Conservation (phyloP, 139 green algal genomes). For the Edaphochlamys debaryana region DNA sequence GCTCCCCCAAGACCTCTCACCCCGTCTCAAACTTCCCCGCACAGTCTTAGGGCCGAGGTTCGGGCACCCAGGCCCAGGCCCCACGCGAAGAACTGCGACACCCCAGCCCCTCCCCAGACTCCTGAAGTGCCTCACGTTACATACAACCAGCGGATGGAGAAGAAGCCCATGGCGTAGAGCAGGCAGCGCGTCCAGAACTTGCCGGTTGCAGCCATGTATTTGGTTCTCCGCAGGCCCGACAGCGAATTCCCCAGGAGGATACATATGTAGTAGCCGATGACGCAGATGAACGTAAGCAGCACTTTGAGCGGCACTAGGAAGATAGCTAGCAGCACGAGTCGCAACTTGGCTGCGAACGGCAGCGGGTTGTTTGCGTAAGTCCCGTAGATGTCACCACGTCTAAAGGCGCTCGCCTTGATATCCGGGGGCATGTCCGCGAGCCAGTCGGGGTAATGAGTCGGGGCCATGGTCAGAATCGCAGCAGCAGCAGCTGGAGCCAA, state of each 20-base stretch:
- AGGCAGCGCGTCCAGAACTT: conserved; percentile 65
- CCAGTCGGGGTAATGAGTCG: too few species aligned
- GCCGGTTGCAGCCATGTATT: conserved; percentile 54
- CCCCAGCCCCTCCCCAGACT: too few species aligned
- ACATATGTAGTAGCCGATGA: conserved; percentile 58
- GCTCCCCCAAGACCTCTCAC: too few species aligned
- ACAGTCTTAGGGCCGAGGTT: too few species aligned
- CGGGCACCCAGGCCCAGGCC: too few species aligned
- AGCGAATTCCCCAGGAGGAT: conserved; percentile 6
- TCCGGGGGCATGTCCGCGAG: too few species aligned
- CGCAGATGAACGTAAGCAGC: conserved; percentile 3
- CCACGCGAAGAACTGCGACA: too few species aligned
- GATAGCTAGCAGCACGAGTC: conserved; percentile 56
- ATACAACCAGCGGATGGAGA: conserved; percentile 63
- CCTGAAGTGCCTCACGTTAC: conserved; percentile 42
- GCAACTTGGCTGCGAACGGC: not conserved
- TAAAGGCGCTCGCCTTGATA: too few species aligned
- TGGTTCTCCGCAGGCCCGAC: conserved; percentile 1
- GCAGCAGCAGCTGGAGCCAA: too few species aligned
- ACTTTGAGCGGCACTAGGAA: conserved; percentile 45
- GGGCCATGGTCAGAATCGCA: too few species aligned
- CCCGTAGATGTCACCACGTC: too few species aligned
- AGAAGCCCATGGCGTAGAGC: conserved; percentile 82
- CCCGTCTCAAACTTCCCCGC: too few species aligned
- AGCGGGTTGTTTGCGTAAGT: not conserved